A percentile compares a stretch with the other conserved stretches of the same genome.
These are phyloP conservation scores for Colletotrichum paranaense DNA, from an alignment of 2,329 filamentous ascomycete species.

Conservation along the genomic window DNA sequence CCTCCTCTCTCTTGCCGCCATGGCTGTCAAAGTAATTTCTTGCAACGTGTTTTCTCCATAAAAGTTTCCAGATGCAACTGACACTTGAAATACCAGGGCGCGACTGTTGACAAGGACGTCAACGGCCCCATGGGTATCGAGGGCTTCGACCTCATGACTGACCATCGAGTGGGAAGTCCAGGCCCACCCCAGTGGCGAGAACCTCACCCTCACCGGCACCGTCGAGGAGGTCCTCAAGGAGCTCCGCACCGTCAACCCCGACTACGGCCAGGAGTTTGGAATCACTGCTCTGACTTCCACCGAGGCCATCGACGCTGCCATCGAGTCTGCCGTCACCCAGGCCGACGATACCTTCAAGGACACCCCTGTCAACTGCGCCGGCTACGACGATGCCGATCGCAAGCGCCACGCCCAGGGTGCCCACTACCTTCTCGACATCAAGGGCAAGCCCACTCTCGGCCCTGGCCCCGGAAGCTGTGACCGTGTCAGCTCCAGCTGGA, in stretches of 20 bases:
- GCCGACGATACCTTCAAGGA: too few species aligned
- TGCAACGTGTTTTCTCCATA: too few species aligned
- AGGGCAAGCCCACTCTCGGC: not conserved
- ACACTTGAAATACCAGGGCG: too few species aligned
- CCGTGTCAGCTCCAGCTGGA: not conserved
- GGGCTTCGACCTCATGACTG: too few species aligned
- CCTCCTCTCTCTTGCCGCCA: too few species aligned
- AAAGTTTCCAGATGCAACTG: too few species aligned
- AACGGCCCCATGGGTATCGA: too few species aligned
- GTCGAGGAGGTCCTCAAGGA: not conserved
- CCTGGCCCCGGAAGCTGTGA: not conserved
- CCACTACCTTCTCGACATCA: not conserved
- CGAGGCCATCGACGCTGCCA: not conserved
- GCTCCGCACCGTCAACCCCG: not conserved
- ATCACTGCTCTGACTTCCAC: not conserved
- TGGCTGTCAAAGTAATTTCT: too few species aligned
- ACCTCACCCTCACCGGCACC: not conserved
- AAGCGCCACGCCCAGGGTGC: too few species aligned
- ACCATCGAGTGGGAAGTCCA: slow-evolving; percentile 42
- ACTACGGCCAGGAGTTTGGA: not conserved
- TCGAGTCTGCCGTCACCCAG: not conserved
- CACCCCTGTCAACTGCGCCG: too few species aligned
- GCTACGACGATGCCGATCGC: too few species aligned
- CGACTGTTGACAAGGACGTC: too few species aligned
- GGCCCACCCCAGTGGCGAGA: slow-evolving; percentile 18